phyloP scores from a whole-genome alignment of 1,284 basidiomycete genomes.

The Rhodotorula sp. region DNA sequence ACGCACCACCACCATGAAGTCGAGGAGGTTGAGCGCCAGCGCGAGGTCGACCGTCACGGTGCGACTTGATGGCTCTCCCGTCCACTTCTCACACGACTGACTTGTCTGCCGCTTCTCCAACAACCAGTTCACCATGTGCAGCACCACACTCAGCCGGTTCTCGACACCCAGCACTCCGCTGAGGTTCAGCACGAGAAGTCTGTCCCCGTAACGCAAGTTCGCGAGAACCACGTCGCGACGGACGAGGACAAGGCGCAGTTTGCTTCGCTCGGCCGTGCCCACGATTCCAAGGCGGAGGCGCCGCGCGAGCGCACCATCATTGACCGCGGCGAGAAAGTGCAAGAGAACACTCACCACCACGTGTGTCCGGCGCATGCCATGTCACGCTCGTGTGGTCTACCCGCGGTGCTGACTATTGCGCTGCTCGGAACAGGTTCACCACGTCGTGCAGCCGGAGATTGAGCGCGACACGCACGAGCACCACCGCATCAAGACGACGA shows the following conservation, averaged over 20 bases:
- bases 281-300: constrained; percentile 42
- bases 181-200: constrained; percentile 46
- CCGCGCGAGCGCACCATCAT: constrained; percentile 46
- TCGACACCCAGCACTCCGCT: constrained; percentile 47
- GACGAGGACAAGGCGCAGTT: constrained; percentile 50
- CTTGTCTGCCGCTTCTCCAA: background rate
- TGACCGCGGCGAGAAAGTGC: constrained; percentile 48
- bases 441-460: constrained; percentile 49
- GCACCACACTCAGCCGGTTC: constrained; percentile 51
- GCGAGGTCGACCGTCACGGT: constrained; percentile 49
- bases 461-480: constrained; percentile 50
- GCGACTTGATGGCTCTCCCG: background rate
- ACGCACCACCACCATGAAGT: constrained; percentile 49
- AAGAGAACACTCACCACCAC: constrained; percentile 19
- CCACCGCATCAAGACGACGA: constrained; percentile 37
- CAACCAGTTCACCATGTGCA: background rate
- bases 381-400: background rate
- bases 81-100: no score
- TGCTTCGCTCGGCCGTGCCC: constrained; percentile 39
- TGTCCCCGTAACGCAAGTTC: constrained; percentile 46
- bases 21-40: constrained; percentile 50
- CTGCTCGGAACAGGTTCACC: constrained; percentile 43
- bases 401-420: background rate
- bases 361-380: background rate
- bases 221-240: constrained; percentile 44